Percentiles rank a stretch among this genome's conserved stretches.
Evolutionary conservation across 208 protist species (phyloP).

Genomic region (Trypanosoma scelopori): DNA sequence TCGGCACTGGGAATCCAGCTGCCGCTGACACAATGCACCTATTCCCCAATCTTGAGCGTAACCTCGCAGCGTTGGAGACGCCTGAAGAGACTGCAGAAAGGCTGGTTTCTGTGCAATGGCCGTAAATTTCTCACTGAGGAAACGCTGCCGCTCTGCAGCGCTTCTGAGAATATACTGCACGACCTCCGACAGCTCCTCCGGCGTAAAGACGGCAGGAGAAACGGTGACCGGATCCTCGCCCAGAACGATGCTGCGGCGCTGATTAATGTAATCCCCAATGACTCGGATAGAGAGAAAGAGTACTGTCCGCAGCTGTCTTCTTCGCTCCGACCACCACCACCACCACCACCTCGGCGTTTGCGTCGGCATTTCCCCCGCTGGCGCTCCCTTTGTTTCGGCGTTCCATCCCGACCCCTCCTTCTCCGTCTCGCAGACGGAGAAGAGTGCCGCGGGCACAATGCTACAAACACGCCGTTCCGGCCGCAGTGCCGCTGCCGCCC

Average conservation of each 20-base stretch:
- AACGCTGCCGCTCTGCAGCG: neutral
- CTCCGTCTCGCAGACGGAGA: too few species aligned
- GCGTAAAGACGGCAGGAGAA: neutral
- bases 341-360: neutral
- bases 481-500: neutral
- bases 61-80: neutral
- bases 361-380: too few species aligned
- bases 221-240: neutral
- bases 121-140: neutral
- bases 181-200: conserved; percentile 8
- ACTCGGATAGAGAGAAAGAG: conserved; percentile 8
- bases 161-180: conserved; percentile 11
- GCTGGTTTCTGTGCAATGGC: neutral
- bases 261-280: conserved; percentile 9
- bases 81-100: conserved; percentile 4
- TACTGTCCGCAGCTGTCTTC: neutral
- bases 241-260: neutral
- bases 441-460: neutral
- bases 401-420: neutral
- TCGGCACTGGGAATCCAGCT: neutral
- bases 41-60: neutral
- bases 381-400: neutral
- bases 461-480: conserved; percentile 6
- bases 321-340: neutral
- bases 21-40: neutral